Evolutionary conservation across 768 basidiomycete genomes (phyloP).

Genomic region (Suillus bovinus): DNA sequence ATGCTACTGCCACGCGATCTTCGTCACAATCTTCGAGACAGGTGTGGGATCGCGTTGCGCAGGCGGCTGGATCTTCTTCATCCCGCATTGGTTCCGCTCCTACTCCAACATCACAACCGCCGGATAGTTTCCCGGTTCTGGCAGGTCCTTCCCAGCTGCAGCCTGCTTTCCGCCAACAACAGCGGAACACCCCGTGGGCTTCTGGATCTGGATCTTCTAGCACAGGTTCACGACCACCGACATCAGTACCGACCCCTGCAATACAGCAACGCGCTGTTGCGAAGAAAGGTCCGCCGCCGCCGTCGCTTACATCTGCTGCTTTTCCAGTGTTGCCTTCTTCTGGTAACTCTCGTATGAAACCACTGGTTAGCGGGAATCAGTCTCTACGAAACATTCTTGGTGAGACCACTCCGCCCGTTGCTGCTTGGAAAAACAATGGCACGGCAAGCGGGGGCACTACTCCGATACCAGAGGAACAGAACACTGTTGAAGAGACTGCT

Average conservation of each 20-base stretch:
- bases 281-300: slow-evolving; percentile 22
- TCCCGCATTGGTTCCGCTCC: slow-evolving; percentile 29
- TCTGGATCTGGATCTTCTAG: slow-evolving; percentile 29
- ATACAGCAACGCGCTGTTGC: neutral
- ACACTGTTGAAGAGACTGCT: slow-evolving; percentile 14
- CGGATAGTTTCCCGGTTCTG: slow-evolving; percentile 34
- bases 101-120: slow-evolving; percentile 25
- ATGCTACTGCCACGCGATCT: slow-evolving; percentile 61
- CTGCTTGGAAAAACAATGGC: slow-evolving; percentile 30
- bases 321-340: slow-evolving; percentile 73
- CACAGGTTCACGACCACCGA: slow-evolving; percentile 22
- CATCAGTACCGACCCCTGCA: slow-evolving; percentile 20
- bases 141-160: slow-evolving; percentile 10
- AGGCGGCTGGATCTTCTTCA: slow-evolving; percentile 59
- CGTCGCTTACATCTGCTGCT: slow-evolving; percentile 51
- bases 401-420: slow-evolving; percentile 33
- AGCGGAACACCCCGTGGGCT: slow-evolving; percentile 65
- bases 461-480: slow-evolving; percentile 13
- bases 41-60: slow-evolving; percentile 86
- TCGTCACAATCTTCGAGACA: slow-evolving; percentile 60
- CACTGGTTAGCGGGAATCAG: slow-evolving; percentile 58
- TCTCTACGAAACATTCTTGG: slow-evolving; percentile 71
- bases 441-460: slow-evolving; percentile 27
- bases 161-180: slow-evolving; percentile 41
- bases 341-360: slow-evolving; percentile 39